Base-by-base conservation (phyloP, 2,329 filamentous ascomycete genomes). In the Colletotrichum trifolii region DNA sequence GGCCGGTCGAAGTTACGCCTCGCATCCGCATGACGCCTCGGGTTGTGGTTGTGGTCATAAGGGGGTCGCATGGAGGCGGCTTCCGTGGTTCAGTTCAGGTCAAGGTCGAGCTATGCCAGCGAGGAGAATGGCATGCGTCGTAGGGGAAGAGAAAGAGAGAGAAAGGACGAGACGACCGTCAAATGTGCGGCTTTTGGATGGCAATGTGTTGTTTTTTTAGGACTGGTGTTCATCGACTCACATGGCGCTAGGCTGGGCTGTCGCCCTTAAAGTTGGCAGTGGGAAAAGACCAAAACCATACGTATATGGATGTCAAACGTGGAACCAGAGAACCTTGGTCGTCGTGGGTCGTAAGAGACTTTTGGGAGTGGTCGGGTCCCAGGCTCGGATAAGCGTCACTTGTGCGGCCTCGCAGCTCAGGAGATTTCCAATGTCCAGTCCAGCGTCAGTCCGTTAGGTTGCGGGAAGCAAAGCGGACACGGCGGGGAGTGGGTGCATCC, bases 221-320 rank as follows among this genome's bases (percentile, higher is more conserved):
- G 50, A 40, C 54, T 57, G 57, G 54, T 49, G 54, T 52, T 36
- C 25, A 25, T 54, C 59, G 42, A 66, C 67, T 69, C 58, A 69
- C 67, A 69, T 69, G 40, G 61, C 67, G 59, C 67, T 62, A 54
- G 65, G 65, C 64, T 54, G 67, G 67, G 67, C 67, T 48, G 56
- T 55, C 57, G 67, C 65, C 67, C 67, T 66, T 55, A 47, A 69
- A 45, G 54, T 57, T 59, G 56, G 65, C 67, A 59, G 57, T 57
- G 45, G 47, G 54, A 60, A 54, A 59, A 43, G 54, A 36, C 66
- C 67, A 64, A 65, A 57, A 67, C 60, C 67, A 68, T 68, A 59
- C 56, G 64, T 63, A 59, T 62, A 62, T 34, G 53, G 63, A 66
- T 63, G 25, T 66, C 52, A 46, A 59, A 66, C 63, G 63, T 66